Base-by-base conservation (phyloP, 768 basidiomycete genomes). In the Trametes maxima region DNA sequence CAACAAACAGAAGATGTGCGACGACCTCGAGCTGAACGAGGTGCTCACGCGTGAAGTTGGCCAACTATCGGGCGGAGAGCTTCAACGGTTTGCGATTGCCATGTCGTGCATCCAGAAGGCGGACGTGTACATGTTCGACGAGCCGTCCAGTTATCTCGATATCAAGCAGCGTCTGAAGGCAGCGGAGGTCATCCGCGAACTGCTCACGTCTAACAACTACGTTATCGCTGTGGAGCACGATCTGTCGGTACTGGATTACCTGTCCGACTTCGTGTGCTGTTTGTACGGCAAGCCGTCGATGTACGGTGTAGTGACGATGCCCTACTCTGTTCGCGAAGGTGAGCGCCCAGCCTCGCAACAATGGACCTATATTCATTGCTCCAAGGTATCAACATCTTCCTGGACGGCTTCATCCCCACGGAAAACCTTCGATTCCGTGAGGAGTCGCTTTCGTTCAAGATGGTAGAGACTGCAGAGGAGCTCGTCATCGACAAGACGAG, bases 81-180 rank as follows among this genome's bases (percentile, higher is more conserved):
- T 99, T 57, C 97, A 99, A 75, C 81, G 97, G 69, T 99, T 99
- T 71, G 97, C 97, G 11, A 98, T 98, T 70, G 97, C 95, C 6
- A 94, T 98, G 87, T 88, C 94, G 14, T 95, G 94, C 70, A 91
- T 98, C 47, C 94, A 98, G 74, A 84, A 76, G 59, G 97, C 97
- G 45, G 96, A 99, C 73, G 94, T 99, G 91, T 97, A 97, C 80
- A 98, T 98, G 95, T 98, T 98, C 71, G 95, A 98, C 79, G 97
- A 98, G 73, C 97, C 97, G 16, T 98, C 96, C 35, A 94, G 91
- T 80, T 99, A 98, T 73, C 84, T 99, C 66, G 97, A 99, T 80
- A 85, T 98, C 76, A 92, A 85, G 75, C 97, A 99, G 74, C 91
- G 97, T 70, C 77, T 99, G 67, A 90, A 87, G 70, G 97, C 97